These are phyloP conservation scores for Nicotiana rustica DNA, from an alignment of 305 asterid species.

Conservation along the genomic window DNA sequence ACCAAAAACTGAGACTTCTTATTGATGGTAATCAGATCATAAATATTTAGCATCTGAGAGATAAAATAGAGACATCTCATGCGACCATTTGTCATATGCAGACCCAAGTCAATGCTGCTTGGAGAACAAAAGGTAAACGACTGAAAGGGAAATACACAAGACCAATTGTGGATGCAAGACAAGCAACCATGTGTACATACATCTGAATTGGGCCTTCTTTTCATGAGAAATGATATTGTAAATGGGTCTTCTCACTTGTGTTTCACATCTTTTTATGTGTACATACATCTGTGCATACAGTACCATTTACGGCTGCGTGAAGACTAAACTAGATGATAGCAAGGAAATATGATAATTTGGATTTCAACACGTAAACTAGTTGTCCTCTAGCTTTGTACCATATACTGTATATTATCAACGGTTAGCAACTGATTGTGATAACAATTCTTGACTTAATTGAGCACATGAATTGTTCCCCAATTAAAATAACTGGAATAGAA, in stretches of 20 bases:
- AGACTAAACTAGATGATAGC: conserved; percentile 1
- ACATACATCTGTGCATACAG: conserved; percentile 15
- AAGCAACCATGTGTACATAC: conserved; percentile 11
- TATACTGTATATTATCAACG: background rate
- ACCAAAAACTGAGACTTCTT: background rate
- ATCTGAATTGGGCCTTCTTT: background rate
- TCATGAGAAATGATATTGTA: background rate
- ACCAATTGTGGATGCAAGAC: background rate
- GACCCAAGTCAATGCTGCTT: background rate
- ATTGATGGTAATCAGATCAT: conserved; percentile 20
- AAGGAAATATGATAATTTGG: background rate
- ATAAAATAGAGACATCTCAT: background rate
- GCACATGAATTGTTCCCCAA: background rate
- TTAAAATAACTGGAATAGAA: conserved; percentile 13
- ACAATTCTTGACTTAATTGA: conserved; percentile 7
- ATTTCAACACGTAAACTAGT: background rate
- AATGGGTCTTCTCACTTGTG: background rate
- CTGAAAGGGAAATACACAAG: conserved; percentile 7
- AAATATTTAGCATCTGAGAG: conserved; percentile 15
- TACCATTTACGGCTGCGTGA: background rate
- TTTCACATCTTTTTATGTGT: conserved; percentile 3
- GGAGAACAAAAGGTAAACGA: background rate
- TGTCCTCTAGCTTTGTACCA: conserved; percentile 20
- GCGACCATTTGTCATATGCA: conserved; percentile 19
- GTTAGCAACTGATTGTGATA: background rate